Base-by-base conservation (phyloP, 441 rosid species). In the Dalechampia spathulata region DNA sequence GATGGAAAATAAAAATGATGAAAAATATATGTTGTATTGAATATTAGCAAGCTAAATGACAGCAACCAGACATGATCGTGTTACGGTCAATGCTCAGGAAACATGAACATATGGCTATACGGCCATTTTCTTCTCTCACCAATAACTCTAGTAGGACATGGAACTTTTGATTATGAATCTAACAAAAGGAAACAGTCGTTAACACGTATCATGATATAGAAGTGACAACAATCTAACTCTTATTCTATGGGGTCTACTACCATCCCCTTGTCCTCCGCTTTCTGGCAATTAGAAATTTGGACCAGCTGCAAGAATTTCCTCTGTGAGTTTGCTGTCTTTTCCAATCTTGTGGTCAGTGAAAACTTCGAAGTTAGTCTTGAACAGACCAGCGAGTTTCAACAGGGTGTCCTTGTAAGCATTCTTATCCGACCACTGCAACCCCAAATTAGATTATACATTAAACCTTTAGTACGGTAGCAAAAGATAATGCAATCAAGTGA, bases 341-440 rank as follows among this genome's bases (percentile, higher is more conserved):
- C 86, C 83, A 7, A 81, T 75, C 76, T 69, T 67, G 60, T 72
- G 45, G 55, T 65, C 64, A 12, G 77, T 61, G 69, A 81, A 81
- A 2, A 60, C 63, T 52, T 36, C 73, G 7, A 81, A 81, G 51
- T 75, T 78, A 39, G 58, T 78, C 64, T 58, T 75, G 78, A 81
- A 81, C 46, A 81, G 64, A 25, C 76, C 78, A 22, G 64, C 83
- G 53, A 81, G 64, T 73, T 81, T 81, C 73, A 78, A 3, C 58
- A 81, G 55, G 4, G 79, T 67, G 17, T 69, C 83, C 34, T 72
- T 64, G 71, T 80, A 77, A 9, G 77, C 83, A 6, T 62, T 62
- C 75, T 75, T 69, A 58, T 75, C 69, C 2, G 75, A 46, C 90
- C 96, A 85, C 90, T 84, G 65, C 77, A 51, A 57, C 44, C 32